These are phyloP conservation scores for Nakazawaea molendinolei DNA, from an alignment of 805 yeast genomes.

Conservation along the genomic window DNA sequence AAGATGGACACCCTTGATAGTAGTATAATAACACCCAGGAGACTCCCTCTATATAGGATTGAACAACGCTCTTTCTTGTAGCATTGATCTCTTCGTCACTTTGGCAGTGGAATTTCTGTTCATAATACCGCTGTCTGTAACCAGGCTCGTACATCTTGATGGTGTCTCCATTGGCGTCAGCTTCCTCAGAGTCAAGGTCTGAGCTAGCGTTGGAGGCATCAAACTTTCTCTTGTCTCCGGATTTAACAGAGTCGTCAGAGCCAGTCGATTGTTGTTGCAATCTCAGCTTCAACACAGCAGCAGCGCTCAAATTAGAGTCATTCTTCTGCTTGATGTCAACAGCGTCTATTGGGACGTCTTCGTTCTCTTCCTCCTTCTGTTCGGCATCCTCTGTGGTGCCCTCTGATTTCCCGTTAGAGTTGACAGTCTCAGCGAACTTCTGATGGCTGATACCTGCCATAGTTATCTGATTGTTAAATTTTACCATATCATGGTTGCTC, in stretches of 20 bases:
- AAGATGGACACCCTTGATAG: conserved; percentile 96
- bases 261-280: conserved; percentile 17
- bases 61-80: conserved; percentile 53
- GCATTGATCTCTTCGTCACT: conserved; percentile 48
- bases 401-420: conserved; percentile 16
- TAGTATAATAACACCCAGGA: conserved; percentile 95
- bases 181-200: conserved; percentile 29
- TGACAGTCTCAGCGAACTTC: conserved; percentile 52
- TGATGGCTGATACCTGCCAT: conserved; percentile 67
- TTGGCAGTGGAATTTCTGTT: conserved; percentile 57
- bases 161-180: conserved; percentile 38
- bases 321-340: conserved; percentile 25
- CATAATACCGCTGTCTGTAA: conserved; percentile 74
- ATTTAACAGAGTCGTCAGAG: conserved; percentile 15
- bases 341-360: conserved; percentile 13
- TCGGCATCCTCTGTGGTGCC: conserved; percentile 19
- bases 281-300: conserved; percentile 34
- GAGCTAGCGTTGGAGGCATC: conserved; percentile 19
- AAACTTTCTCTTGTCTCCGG: conserved; percentile 16
- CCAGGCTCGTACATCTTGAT: conserved; percentile 85
- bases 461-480: conserved; percentile 52
- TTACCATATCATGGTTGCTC: conserved; percentile 65
- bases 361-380: conserved; percentile 22
- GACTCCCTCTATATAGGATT: conserved; percentile 83
- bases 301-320: conserved; percentile 35